phyloP scores from a whole-genome alignment of 164 flowering plant species.

The Cinnamomum micranthum region DNA sequence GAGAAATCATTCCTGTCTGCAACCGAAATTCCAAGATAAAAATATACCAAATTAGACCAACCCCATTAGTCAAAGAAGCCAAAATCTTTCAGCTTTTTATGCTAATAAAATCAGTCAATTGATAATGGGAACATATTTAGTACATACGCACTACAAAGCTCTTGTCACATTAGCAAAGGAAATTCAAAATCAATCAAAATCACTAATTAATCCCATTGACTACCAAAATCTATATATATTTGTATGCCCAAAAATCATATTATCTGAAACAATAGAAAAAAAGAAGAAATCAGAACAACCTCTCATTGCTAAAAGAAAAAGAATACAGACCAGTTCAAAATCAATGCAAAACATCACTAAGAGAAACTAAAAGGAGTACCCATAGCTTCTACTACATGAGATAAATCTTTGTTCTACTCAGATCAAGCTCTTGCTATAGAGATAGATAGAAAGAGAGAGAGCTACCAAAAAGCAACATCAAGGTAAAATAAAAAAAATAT shows the following conservation, averaged over 20 bases:
- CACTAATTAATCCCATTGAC: not conserved
- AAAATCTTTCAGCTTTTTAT: not conserved
- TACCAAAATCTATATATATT: not conserved
- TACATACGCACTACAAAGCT: not conserved
- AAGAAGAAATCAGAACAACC: not conserved
- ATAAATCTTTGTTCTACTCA: not conserved
- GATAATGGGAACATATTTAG: not conserved
- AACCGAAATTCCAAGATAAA: conserved; percentile 7
- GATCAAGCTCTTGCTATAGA: not conserved
- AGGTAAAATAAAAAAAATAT: too few species aligned
- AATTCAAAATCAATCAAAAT: too few species aligned
- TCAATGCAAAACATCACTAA: not conserved
- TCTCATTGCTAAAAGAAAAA: too few species aligned
- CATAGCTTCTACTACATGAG: not conserved
- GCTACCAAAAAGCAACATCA: not conserved
- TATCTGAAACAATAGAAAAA: not conserved
- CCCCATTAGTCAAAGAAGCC: not conserved
- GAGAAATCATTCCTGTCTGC: conserved; percentile 84
- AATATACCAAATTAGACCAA: not conserved
- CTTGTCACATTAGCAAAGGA: not conserved
- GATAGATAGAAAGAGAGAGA: not conserved
- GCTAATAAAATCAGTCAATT: not conserved
- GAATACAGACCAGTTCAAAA: not conserved
- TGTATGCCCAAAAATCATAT: not conserved
- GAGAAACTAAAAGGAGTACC: not conserved